A percentile compares a stretch with the other conserved stretches of the same genome.
Conservation (phyloP, 352 stramenopile genomes). For the Plasmopara halstedii region DNA sequence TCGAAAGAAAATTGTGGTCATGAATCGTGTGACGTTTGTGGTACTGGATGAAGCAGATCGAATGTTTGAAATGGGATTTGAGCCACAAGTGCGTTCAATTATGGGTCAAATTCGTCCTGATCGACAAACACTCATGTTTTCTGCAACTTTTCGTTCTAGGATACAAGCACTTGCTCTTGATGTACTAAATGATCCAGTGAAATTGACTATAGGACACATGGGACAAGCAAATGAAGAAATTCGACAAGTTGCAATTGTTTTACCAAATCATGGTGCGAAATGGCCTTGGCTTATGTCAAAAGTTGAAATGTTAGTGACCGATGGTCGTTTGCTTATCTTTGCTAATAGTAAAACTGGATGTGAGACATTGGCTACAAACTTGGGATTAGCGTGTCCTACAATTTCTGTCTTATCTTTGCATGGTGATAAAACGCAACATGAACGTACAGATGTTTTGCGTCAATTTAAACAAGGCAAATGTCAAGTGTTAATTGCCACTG, state of each 20-base stretch:
- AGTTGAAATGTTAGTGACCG: conserved; percentile 40
- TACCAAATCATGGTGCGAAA: conserved; percentile 68
- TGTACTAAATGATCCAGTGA: conserved; percentile 74
- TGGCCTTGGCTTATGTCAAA: conserved; percentile 81
- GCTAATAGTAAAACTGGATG: conserved; percentile 78
- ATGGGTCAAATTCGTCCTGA: conserved; percentile 79
- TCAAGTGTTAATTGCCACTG: conserved; percentile 75
- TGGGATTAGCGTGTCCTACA: conserved; percentile 23
- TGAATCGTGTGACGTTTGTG: conserved; percentile 75
- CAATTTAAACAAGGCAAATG: conserved; percentile 63
- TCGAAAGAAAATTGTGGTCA: conserved; percentile 55
- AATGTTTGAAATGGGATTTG: conserved; percentile 89
- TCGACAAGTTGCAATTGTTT: conserved; percentile 65
- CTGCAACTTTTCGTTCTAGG: conserved; percentile 69
- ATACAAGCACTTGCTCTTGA: conserved; percentile 70
- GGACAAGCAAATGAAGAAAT: conserved; percentile 90
- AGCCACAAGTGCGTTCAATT: conserved; percentile 73
- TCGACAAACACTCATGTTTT: conserved; percentile 85
- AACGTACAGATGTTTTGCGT: conserved; percentile 53
- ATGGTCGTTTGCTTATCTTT: conserved; percentile 84
- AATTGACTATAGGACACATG: conserved; percentile 68
- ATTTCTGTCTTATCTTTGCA: conserved; percentile 45
- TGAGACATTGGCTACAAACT: conserved; percentile 72
- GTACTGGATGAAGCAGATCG: conserved; percentile 84
- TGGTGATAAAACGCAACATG: conserved; percentile 75